A percentile compares a stretch with the other conserved stretches of the same genome.
These are phyloP conservation scores for Rusavskia elegans DNA, from an alignment of 495 filamentous ascomycete genomes.

Conservation along the genomic window DNA sequence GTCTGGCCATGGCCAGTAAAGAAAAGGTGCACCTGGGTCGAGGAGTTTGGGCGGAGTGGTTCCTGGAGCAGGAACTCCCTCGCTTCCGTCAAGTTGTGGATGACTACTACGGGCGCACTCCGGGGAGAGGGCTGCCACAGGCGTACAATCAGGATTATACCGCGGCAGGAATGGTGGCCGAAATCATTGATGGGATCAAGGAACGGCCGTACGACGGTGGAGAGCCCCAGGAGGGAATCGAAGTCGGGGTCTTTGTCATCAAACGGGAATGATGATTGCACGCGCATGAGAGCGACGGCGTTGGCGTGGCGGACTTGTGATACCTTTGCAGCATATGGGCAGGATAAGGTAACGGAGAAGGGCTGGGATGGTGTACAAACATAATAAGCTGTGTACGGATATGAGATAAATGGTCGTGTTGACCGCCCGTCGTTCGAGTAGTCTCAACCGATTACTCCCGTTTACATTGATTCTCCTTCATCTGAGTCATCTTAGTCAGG, in stretches of 20 bases:
- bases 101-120: constrained; percentile 38
- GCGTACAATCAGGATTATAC: constrained; percentile 28
- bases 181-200: constrained; percentile 48
- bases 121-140: constrained; percentile 19
- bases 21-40: constrained; percentile 38
- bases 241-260: constrained; percentile 49
- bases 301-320: not conserved
- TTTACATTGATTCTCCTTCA: too few relatives aligned
- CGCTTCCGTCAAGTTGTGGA: constrained; percentile 45
- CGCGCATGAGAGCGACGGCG: not conserved
- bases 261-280: constrained; percentile 21
- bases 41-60: constrained; percentile 53
- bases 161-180: constrained; percentile 38
- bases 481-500: too few relatives aligned
- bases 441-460: too few relatives aligned
- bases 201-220: constrained; percentile 27
- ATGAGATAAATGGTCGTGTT: too few relatives aligned
- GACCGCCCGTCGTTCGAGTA: too few relatives aligned
- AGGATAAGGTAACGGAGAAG: not conserved
- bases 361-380: too few relatives aligned
- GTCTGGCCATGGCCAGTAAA: constrained; percentile 34
- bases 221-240: constrained; percentile 33
- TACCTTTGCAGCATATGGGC: not conserved
- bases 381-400: too few relatives aligned
- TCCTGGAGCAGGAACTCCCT: constrained; percentile 52